Conservation (phyloP, 148 eudicot genomes). For the Camellia granthamiana region DNA sequence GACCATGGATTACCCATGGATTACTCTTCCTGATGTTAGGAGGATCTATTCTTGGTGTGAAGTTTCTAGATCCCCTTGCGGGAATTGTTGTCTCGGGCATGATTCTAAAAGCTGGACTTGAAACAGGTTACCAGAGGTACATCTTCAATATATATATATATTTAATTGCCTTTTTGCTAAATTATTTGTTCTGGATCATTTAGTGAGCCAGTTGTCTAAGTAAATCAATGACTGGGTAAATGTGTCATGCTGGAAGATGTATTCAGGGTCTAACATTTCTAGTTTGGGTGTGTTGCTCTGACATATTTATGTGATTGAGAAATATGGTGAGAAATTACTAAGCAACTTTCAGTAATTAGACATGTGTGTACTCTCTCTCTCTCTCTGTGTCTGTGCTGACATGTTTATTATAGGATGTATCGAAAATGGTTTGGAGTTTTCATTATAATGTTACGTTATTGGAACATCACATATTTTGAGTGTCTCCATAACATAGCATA, state of each 20-base stretch:
- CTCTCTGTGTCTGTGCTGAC: no score
- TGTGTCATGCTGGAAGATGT: background rate
- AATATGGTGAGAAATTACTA: background rate
- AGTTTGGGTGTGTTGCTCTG: background rate
- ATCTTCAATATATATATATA: background rate
- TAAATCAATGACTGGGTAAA: background rate
- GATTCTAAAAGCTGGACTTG: slow-evolving; percentile 92
- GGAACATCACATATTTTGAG: slow-evolving; percentile 10
- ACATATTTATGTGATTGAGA: background rate
- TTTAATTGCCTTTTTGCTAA: no score
- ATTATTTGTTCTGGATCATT: background rate
- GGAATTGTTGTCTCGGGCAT: slow-evolving; percentile 94
- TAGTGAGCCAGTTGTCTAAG: background rate
- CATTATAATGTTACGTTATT: slow-evolving; percentile 5
- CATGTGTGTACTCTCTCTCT: background rate
- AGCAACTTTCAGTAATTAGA: background rate
- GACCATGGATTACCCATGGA: slow-evolving; percentile 21
- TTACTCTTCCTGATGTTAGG: slow-evolving; percentile 41
- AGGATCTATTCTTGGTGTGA: slow-evolving; percentile 88
- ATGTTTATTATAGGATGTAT: background rate
- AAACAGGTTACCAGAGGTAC: slow-evolving; percentile 92
- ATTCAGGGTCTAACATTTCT: background rate
- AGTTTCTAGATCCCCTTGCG: slow-evolving; percentile 90
- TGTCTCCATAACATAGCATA: background rate
- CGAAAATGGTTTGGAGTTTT: background rate